Conservation (phyloP, 306 rosid genomes). For the Cucumis cinereus region DNA sequence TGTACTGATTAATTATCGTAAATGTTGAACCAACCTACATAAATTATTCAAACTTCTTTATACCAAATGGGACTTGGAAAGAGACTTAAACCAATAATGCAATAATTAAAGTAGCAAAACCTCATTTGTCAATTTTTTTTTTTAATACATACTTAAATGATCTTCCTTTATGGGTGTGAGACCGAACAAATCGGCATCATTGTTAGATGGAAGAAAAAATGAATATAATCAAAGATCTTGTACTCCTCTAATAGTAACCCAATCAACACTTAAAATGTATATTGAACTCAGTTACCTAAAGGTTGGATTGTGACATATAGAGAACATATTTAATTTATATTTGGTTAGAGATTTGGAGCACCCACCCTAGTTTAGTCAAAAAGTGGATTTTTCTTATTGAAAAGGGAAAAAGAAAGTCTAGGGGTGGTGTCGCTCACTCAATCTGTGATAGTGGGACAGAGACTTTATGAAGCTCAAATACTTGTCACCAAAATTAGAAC, state of each 20-base stretch:
- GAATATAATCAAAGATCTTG: too few species aligned
- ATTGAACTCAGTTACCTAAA: too few species aligned
- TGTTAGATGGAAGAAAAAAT: too few species aligned
- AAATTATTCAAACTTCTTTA: background rate
- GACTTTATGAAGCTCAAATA: background rate
- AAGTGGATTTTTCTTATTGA: background rate
- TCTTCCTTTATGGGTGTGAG: background rate
- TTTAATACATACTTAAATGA: background rate
- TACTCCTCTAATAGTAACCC: too few species aligned
- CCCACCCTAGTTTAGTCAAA: background rate
- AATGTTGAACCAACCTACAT: background rate
- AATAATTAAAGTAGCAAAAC: background rate
- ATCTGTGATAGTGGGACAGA: background rate
- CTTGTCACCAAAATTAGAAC: background rate
- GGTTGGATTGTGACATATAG: too few species aligned
- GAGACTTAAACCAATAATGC: background rate
- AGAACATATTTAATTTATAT: too few species aligned
- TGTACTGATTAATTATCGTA: background rate
- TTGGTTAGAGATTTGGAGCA: background rate
- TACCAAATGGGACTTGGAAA: background rate
- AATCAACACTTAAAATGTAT: too few species aligned
- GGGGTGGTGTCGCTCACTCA: background rate
- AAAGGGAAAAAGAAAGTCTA: background rate
- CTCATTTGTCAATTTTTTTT: background rate
- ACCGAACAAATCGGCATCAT: background rate